Conservation (phyloP, 176 grass and related monocot genomes). For the Rhipidocladum racemiflorum region DNA sequence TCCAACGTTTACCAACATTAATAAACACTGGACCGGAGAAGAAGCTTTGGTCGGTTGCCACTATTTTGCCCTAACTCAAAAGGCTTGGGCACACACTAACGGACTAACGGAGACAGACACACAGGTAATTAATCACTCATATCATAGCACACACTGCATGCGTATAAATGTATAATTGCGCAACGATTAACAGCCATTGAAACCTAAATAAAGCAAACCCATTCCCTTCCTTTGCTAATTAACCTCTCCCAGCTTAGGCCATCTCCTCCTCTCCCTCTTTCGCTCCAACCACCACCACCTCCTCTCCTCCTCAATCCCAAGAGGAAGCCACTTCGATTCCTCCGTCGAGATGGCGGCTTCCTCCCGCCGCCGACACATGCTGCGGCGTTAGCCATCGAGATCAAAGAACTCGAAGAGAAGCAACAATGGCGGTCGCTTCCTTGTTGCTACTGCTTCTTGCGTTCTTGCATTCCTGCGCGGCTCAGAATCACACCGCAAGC, state of each 20-base stretch:
- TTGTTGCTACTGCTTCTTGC: conserved; percentile 2
- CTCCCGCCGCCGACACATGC: conserved; percentile 8
- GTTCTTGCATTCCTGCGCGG: not conserved
- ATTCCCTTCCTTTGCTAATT: conserved; percentile 23
- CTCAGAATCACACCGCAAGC: not conserved
- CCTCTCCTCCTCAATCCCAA: not conserved
- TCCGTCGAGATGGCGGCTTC: conserved; percentile 35
- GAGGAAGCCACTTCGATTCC: not conserved
- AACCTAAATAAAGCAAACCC: conserved; percentile 37
- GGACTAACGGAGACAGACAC: too few species aligned
- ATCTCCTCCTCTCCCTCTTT: not conserved
- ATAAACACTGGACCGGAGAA: too few species aligned
- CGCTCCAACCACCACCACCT: not conserved
- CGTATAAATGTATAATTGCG: not conserved
- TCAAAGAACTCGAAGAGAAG: not conserved
- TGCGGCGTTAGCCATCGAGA: not conserved
- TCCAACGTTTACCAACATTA: too few species aligned
- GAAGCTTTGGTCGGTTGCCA: too few species aligned
- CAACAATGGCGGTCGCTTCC: conserved; percentile 14
- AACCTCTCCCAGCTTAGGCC: not conserved
- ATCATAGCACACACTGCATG: not conserved
- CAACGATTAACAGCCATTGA: not conserved
- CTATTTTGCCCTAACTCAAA: too few species aligned
- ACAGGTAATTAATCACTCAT: not conserved
- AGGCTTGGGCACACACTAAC: too few species aligned